Conservation (phyloP, 148 eudicot genomes). For the Tetragonia tetragonoides region DNA sequence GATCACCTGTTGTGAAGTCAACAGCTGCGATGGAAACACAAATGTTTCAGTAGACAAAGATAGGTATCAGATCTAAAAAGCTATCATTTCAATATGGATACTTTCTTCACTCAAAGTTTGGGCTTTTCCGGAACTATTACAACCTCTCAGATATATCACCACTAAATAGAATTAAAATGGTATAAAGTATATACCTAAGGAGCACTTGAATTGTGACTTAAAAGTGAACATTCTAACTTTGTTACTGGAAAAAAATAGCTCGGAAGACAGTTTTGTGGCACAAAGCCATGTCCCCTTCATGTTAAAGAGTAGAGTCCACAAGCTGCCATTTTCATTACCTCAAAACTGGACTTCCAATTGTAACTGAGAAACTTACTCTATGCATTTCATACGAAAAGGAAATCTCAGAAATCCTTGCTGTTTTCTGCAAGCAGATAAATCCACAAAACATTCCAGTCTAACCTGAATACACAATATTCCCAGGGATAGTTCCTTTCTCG, state of each 20-base stretch:
- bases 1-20: constrained; percentile 85
- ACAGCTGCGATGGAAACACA: constrained; percentile 51
- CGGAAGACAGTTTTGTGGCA: too few species aligned
- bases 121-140: neutral
- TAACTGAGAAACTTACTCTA: neutral
- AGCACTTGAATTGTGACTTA: neutral
- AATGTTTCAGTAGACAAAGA: neutral
- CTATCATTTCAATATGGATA: neutral
- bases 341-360: neutral
- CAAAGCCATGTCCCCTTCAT: neutral
- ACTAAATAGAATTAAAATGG: neutral
- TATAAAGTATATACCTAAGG: neutral
- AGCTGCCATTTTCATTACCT: neutral
- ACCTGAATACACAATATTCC: constrained; percentile 81
- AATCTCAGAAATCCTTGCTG: neutral
- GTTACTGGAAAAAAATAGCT: too few species aligned
- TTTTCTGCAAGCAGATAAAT: constrained; percentile 3
- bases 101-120: neutral
- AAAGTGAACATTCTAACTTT: too few species aligned
- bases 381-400: too few species aligned
- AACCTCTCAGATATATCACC: neutral
- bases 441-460: constrained; percentile 4
- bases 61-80: neutral
- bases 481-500: constrained; percentile 83
- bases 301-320: neutral